phyloP scores from a whole-genome alignment of 768 basidiomycete genomes.

The Collybiopsis luxurians region DNA sequence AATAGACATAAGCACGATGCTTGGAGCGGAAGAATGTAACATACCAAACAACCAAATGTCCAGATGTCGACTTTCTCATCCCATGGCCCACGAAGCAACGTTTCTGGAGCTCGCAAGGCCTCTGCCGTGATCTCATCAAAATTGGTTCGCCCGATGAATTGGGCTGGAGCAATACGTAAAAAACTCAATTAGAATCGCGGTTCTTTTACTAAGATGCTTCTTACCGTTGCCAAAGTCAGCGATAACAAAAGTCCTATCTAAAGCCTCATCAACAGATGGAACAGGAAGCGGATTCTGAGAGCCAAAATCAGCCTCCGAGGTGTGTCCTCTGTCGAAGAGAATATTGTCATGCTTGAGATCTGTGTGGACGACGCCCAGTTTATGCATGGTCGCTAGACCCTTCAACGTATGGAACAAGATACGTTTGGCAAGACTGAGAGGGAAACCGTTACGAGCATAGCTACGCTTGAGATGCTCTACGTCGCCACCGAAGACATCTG shows the following conservation, averaged over 20 bases:
- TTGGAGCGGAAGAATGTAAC: background rate
- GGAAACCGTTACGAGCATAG: conserved; percentile 13
- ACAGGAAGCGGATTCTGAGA: conserved; percentile 19
- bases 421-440: conserved; percentile 23
- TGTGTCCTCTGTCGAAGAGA: conserved; percentile 14
- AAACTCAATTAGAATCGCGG: conserved; percentile 9
- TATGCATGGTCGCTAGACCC: conserved; percentile 20
- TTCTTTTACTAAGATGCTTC: background rate
- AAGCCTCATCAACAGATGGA: conserved; percentile 18
- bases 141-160: conserved; percentile 7
- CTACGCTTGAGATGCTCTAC: conserved; percentile 15
- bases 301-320: conserved; percentile 11
- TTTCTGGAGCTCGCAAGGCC: conserved; percentile 25
- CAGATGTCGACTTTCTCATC: conserved; percentile 27
- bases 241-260: conserved; percentile 19
- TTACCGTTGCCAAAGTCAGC: conserved; percentile 26
- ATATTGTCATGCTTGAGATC: conserved; percentile 30
- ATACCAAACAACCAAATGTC: conserved; percentile 28
- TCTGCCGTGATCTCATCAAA: conserved; percentile 19
- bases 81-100: conserved; percentile 24
- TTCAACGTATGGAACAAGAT: conserved; percentile 23
- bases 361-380: conserved; percentile 22
- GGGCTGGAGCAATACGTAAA: conserved; percentile 12
- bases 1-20: background rate
- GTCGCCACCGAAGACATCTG: conserved; percentile 22